Evolutionary conservation across 2,329 filamentous ascomycete genomes (phyloP).

Genomic region (Penicillium sp.): DNA sequence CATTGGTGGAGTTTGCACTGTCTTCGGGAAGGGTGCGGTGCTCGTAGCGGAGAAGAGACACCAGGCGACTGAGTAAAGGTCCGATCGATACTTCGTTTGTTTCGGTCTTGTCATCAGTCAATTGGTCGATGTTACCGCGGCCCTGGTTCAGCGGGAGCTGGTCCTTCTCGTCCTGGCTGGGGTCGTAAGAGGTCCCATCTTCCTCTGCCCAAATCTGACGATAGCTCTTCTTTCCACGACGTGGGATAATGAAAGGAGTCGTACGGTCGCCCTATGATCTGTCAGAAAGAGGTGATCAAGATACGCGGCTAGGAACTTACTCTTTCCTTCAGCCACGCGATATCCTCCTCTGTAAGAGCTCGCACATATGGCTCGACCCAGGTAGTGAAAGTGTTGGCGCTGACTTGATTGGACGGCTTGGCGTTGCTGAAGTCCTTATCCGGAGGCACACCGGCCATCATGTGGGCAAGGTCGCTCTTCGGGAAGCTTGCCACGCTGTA

Average conservation of each 20-base stretch:
- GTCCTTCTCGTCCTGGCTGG: conserved; percentile 62
- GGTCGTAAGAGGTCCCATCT: conserved; percentile 76
- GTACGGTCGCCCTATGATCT: conserved; percentile 68
- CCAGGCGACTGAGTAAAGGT: conserved; percentile 77
- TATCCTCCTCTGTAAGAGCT: conserved; percentile 86
- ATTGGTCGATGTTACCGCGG: conserved; percentile 80
- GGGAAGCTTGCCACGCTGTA: conserved; percentile 87
- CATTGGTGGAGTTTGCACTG: conserved; percentile 57
- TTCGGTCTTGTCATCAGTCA: conserved; percentile 83
- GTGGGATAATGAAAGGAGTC: conserved; percentile 81
- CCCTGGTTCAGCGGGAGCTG: conserved; percentile 77
- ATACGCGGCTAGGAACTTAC: conserved; percentile 38
- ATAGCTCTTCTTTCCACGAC: conserved; percentile 82
- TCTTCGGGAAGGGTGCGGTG: conserved; percentile 55
- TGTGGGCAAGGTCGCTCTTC: conserved; percentile 73
- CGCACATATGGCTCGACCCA: conserved; percentile 92
- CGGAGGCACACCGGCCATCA: conserved; percentile 85
- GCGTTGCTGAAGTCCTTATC: conserved; percentile 95
- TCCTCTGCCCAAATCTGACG: conserved; percentile 92
- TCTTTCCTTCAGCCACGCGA: conserved; percentile 87
- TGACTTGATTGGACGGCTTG: conserved; percentile 92
- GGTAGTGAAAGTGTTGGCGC: conserved; percentile 86
- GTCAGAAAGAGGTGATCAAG: conserved; percentile 9
- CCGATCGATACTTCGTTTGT: conserved; percentile 88
- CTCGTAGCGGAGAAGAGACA: conserved; percentile 80